Evolutionary conservation across 176 grass and related monocot genomes (phyloP), one percentile per base, ranked within the genome.

Genomic region (Pontederia crassipes): DNA sequence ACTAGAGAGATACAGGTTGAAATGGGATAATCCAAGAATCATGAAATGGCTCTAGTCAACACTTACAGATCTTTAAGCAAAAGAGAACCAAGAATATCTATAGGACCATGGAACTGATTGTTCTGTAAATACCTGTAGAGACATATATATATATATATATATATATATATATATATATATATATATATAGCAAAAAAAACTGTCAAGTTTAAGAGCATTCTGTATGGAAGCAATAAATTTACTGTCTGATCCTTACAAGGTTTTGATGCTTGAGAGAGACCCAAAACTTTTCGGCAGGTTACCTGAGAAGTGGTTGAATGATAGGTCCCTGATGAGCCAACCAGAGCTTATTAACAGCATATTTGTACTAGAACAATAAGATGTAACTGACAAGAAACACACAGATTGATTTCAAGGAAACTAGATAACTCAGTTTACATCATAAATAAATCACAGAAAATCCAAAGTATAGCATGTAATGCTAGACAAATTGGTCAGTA

Each of bases 231-330:
- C 32, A 40, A 40, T 40, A 17, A 20, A 65, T 64, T 56, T 24
- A 24, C 20, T 24, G 20, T 70, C 9, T 27, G 59, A 81, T 58
- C 45, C 87, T 79, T 86, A 98, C 93, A 98, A 49, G 74, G 70
- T 83, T 28, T 79, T 98, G 56, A 98, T 71, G 56, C 66, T 57
- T 60, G n/a, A 77, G 15, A 98, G 86, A 67, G 70, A 64, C 8
- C 69, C 63, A 69, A 91, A 88, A 75, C 87, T 92, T 48, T 73
- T 81, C 49, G 93, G 93, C 56, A 98, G 76, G 59, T 54, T 98
- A 71, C 87, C 87, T 28, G 87, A 79, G 71, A 98, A 81, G 70
- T 77, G 78, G 71, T 98, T 98, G 76, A 80, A 85, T 63, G 93
- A 98, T 28, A 98, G 77, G 83, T 98, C 87, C 93, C 93, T 98